Evolutionary conservation across 176 grass and related monocot species (phyloP).

Genomic region (Canna indica): DNA sequence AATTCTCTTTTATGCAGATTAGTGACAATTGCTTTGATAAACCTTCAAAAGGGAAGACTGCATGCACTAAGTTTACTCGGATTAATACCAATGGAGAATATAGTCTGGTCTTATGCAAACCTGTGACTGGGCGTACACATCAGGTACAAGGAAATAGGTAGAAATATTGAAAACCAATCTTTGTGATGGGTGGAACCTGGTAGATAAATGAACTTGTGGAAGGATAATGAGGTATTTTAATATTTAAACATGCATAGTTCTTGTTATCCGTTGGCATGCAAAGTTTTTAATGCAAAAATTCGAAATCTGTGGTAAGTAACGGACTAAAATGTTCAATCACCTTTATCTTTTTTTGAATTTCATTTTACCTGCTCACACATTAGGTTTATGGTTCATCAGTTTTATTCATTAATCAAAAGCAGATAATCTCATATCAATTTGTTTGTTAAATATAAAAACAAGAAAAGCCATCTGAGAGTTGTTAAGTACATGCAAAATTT

Average conservation of each 20-base stretch:
- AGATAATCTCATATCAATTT: neutral
- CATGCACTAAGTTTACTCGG: constrained; percentile 79
- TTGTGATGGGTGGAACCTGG: neutral
- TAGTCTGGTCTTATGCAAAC: constrained; percentile 89
- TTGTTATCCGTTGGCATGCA: neutral
- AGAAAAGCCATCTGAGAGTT: neutral
- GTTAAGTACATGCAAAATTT: neutral
- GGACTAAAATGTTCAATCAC: no score
- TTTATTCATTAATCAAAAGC: neutral
- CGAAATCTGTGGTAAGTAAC: no score
- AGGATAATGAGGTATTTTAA: neutral
- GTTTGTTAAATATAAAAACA: neutral
- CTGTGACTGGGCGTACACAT: constrained; percentile 89
- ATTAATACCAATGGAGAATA: constrained; percentile 52
- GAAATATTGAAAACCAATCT: neutral
- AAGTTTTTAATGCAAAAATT: neutral
- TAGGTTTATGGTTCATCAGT: neutral
- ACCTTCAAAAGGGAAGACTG: constrained; percentile 54
- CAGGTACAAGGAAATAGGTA: constrained; percentile 41
- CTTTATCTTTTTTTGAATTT: neutral
- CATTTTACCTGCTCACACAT: neutral
- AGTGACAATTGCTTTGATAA: constrained; percentile 28
- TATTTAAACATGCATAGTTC: neutral
- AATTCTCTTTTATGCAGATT: constrained; percentile 35
- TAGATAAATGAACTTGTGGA: neutral